A percentile compares a stretch with the other conserved stretches of the same genome.
Evolutionary conservation across 2,329 filamentous ascomycete species (phyloP).

Genomic region (Corniculantispora saksenae): DNA sequence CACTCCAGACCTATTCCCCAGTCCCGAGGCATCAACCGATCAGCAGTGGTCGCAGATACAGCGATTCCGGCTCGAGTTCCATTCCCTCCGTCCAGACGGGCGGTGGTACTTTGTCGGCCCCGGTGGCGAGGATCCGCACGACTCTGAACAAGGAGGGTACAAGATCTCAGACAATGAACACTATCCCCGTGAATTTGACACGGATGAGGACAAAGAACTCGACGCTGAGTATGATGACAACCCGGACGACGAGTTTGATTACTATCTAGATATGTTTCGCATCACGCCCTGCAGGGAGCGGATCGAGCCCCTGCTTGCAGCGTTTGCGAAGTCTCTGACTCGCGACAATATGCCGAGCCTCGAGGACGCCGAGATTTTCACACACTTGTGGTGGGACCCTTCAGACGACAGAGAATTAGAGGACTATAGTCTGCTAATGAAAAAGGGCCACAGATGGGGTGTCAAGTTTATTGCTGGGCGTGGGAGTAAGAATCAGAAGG

Average conservation of each 20-base stretch:
- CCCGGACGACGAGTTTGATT: constrained; percentile 16
- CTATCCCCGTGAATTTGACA: constrained; percentile 24
- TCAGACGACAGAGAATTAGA: constrained; percentile 20
- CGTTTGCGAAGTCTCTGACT: constrained; percentile 25
- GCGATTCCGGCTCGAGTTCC: constrained; percentile 23
- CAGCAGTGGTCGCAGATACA: constrained; percentile 26
- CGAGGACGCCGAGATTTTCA: constrained; percentile 28
- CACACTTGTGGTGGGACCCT: constrained; percentile 26
- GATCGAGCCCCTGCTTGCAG: constrained; percentile 28
- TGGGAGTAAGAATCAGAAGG: too few species aligned
- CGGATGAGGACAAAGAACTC: constrained; percentile 21
- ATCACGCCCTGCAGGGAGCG: constrained; percentile 22
- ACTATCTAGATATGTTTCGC: constrained; percentile 26
- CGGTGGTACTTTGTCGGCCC: constrained; percentile 28
- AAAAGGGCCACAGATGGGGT: constrained; percentile 25
- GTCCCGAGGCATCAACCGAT: not conserved
- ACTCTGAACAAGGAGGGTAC: constrained; percentile 21
- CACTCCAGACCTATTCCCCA: constrained; percentile 23
- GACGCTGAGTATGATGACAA: constrained; percentile 20
- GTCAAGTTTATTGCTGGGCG: constrained; percentile 23
- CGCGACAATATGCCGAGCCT: constrained; percentile 25
- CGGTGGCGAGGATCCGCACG: constrained; percentile 25
- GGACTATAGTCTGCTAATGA: constrained; percentile 15
- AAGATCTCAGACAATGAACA: constrained; percentile 25
- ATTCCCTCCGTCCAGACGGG: constrained; percentile 1